Conservation (phyloP, 768 basidiomycete species). For the Tubosaeta sp. region DNA sequence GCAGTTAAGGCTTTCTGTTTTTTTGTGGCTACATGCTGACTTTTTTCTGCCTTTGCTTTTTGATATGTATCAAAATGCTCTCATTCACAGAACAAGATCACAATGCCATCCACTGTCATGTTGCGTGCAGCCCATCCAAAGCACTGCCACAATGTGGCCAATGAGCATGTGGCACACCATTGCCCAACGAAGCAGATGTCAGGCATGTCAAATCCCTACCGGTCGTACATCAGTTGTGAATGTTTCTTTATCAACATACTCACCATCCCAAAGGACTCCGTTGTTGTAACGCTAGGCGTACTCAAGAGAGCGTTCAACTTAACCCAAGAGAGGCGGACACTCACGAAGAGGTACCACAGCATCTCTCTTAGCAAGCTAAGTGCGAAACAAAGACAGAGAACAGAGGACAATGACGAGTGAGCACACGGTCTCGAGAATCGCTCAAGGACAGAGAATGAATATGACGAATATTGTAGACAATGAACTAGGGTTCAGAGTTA, state of each 20-base stretch:
- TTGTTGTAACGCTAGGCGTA: too few relatives aligned
- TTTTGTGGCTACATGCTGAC: not conserved
- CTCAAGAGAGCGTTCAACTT: too few relatives aligned
- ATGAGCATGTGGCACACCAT: constrained; percentile 24
- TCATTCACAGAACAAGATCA: not conserved
- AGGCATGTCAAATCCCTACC: constrained; percentile 35
- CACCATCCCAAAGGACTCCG: constrained; percentile 38
- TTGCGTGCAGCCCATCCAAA: not conserved
- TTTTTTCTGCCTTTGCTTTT: not conserved
- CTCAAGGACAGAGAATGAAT: too few relatives aligned
- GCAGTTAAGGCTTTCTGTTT: not conserved
- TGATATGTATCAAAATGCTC: not conserved
- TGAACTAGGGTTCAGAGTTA: too few relatives aligned
- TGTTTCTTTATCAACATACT: not conserved
- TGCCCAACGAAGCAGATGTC: constrained; percentile 35
- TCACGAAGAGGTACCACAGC: too few relatives aligned
- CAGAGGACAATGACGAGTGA: too few relatives aligned
- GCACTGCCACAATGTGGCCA: constrained; percentile 7
- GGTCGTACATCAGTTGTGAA: not conserved
- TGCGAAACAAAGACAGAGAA: too few relatives aligned
- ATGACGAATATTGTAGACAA: too few relatives aligned
- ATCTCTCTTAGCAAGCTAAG: too few relatives aligned
- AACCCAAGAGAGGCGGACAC: too few relatives aligned
- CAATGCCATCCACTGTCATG: not conserved
- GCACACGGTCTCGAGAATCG: too few relatives aligned